phyloP scores from a whole-genome alignment of 2,329 filamentous ascomycete species.

The Colletotrichum sp. region DNA sequence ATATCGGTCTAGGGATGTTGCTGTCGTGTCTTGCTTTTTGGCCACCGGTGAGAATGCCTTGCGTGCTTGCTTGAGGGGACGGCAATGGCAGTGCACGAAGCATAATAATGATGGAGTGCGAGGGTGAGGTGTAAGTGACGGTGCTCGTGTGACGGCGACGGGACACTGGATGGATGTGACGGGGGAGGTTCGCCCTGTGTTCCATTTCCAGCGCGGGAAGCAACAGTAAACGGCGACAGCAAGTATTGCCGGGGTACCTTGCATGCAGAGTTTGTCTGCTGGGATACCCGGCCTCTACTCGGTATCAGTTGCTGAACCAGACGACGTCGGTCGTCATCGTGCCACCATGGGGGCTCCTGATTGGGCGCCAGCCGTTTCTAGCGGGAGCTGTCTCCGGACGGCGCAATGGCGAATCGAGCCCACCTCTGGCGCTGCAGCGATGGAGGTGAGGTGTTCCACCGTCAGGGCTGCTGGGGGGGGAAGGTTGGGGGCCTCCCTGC shows the following conservation, averaged over 20 bases:
- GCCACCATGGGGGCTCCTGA: neutral
- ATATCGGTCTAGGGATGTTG: neutral
- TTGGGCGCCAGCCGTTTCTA: neutral
- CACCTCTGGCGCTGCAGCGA: neutral
- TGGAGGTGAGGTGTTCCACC: neutral
- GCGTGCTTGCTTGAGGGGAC: neutral
- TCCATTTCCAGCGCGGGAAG: neutral
- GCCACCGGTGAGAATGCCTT: neutral
- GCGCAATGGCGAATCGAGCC: neutral
- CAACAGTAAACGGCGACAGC: neutral
- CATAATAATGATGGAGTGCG: neutral
- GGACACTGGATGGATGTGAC: neutral
- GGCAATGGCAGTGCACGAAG: neutral
- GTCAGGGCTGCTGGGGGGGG: neutral
- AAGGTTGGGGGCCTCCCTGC: neutral
- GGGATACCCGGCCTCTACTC: neutral
- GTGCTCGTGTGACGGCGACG: neutral
- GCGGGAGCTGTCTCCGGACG: neutral
- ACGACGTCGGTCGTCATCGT: constrained; percentile 6
- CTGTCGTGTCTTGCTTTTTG: neutral
- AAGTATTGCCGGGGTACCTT: constrained; percentile 17
- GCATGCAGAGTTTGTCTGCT: constrained; percentile 10
- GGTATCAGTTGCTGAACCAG: neutral
- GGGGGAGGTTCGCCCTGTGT: neutral
- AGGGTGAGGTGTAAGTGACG: neutral